Evolutionary conservation across 805 yeast genomes (phyloP), one percentile per base, ranked within the genome.

Genomic region (Clavispora phyllophila): DNA sequence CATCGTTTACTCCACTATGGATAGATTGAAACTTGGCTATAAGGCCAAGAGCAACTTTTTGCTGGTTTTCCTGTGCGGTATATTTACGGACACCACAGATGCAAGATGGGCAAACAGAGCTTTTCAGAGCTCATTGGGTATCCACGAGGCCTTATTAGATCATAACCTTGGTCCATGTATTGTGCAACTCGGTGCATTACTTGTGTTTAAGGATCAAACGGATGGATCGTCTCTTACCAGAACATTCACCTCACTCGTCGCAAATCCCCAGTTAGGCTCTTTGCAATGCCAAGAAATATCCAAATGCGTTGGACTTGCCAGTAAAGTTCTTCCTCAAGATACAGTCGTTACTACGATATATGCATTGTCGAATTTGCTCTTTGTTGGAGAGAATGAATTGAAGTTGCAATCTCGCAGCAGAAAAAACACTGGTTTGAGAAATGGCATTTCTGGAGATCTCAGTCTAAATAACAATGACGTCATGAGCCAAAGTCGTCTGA

Each of bases 271-370:
- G 14, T 70, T 84, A 41, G 54, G 69, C 7, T 50, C 68, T 4
- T 60, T 57, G 0, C 66, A 76, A 34, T 82, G 88, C 31, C 58
- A 67, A 36, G 63, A 68, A 5, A 73, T 82, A 2, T 75, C 93
- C 0, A 61, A 65, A 41, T 65, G 78, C 28, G 76, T 89, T 29
- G 84, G 90, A 0, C 60, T 75, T 38, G 88, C 90, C 3, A 68
- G 87, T 50, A 77, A 75, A 43, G 76, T 79, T 8, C 68, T 85
- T 41, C 78, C 89, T 15, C 91, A 88, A 56, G 96, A 89, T 57
- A 79, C 87, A 1, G 81, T 85, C 18, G 86, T 89, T 8, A 82
- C 96, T 7, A 77, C 91, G 1, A 80, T 93, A 40, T 93, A 93
- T 63, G 81, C 95, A 0, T 71, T 91, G 49, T 79, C 86, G 15